Evolutionary conservation across 2,329 filamentous ascomycete genomes (phyloP).

Genomic region (Pezicula carpinea): DNA sequence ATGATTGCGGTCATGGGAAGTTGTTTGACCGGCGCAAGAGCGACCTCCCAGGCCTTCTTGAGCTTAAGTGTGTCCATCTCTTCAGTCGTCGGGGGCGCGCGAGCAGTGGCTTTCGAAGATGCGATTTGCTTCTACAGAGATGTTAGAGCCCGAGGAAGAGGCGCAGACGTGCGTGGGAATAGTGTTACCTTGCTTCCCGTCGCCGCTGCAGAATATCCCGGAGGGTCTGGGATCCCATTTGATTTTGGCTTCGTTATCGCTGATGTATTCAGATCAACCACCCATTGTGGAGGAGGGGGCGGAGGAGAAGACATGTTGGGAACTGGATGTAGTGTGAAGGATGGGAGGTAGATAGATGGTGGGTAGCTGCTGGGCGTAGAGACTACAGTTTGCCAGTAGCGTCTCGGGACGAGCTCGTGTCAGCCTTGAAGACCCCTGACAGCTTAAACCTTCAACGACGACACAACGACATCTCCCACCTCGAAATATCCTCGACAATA

Average conservation of each 20-base stretch:
- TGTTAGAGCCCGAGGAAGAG: constrained; percentile 12
- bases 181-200: constrained; percentile 51
- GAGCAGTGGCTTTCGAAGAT: constrained; percentile 36
- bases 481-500: not conserved
- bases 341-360: not conserved
- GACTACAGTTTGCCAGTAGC: too few species aligned
- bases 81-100: constrained; percentile 66
- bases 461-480: constrained; percentile 5
- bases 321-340: constrained; percentile 1
- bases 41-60: constrained; percentile 98
- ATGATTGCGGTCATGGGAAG: constrained; percentile 98
- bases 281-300: constrained; percentile 70
- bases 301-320: constrained; percentile 29
- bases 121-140: constrained; percentile 33
- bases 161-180: not conserved
- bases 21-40: constrained; percentile 86
- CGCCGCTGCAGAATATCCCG: constrained; percentile 62
- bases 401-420: constrained; percentile 8
- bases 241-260: constrained; percentile 63
- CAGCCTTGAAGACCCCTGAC: constrained; percentile 3
- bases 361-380: not conserved
- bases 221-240: constrained; percentile 72
- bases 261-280: constrained; percentile 69
- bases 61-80: constrained; percentile 95
- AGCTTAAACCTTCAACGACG: constrained; percentile 7